Evolutionary conservation across 164 flowering plant species (phyloP).

Genomic region (Stephania yunnanensis): DNA sequence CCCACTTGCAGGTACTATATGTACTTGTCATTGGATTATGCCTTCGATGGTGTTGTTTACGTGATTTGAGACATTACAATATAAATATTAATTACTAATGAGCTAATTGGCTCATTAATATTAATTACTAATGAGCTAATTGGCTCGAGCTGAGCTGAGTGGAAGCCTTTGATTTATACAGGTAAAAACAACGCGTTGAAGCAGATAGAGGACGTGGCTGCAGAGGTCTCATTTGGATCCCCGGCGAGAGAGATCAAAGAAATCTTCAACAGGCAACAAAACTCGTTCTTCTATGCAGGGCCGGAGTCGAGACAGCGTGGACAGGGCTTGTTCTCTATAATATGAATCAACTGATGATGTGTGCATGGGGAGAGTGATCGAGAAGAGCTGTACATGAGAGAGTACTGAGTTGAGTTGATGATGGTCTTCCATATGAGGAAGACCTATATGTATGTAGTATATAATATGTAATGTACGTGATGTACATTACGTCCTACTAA

Average conservation of each 20-base stretch:
- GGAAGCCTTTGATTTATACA: neutral
- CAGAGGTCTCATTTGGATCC: constrained; percentile 37
- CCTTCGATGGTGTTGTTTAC: too few relatives aligned
- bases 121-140: too few relatives aligned
- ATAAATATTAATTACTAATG: too few relatives aligned
- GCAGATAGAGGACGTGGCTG: constrained; percentile 40
- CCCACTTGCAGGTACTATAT: constrained; percentile 46
- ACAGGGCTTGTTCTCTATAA: neutral
- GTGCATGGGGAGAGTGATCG: neutral
- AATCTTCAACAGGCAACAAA: constrained; percentile 12
- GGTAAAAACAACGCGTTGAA: constrained; percentile 34
- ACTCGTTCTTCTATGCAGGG: constrained; percentile 18
- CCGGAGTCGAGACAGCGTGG: constrained; percentile 14
- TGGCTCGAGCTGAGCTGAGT: too few relatives aligned
- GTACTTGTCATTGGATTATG: too few relatives aligned
- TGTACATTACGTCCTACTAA: too few relatives aligned
- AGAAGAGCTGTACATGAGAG: too few relatives aligned
- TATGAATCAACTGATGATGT: neutral
- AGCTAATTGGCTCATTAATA: too few relatives aligned
- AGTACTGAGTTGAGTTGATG: too few relatives aligned
- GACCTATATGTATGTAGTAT: neutral
- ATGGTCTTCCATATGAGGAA: neutral
- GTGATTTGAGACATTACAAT: too few relatives aligned
- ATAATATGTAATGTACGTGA: too few relatives aligned
- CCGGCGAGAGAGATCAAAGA: constrained; percentile 12